A percentile compares a stretch with the other conserved stretches of the same genome.
These are phyloP conservation scores for Alternaria sp. DNA, from an alignment of 2,329 filamentous ascomycete species.

Conservation along the genomic window DNA sequence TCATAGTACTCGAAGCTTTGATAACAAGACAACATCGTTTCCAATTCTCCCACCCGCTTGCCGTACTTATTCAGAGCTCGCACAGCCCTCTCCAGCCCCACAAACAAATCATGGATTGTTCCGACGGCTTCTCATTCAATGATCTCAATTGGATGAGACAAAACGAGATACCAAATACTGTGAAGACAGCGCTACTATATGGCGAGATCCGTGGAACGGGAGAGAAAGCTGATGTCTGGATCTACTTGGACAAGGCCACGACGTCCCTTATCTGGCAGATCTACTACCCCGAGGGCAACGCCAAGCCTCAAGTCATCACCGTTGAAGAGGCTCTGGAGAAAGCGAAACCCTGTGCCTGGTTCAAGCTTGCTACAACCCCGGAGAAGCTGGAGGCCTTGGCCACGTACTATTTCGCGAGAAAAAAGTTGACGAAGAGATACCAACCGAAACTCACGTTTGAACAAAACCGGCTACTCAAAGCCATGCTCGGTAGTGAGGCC, in stretches of 20 bases:
- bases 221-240: neutral
- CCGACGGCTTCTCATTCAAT: neutral
- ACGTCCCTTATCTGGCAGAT: neutral
- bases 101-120: neutral
- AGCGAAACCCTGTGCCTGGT: neutral
- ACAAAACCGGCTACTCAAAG: neutral
- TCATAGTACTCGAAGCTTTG: neutral
- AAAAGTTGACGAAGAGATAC: neutral
- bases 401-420: conserved; percentile 4
- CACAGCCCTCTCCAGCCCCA: neutral
- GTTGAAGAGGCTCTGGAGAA: neutral
- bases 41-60: fast-evolving
- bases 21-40: neutral
- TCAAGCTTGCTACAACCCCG: neutral
- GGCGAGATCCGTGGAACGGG: neutral
- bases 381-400: conserved; percentile 1
- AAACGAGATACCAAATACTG: neutral
- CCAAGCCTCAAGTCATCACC: neutral
- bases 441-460: neutral
- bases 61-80: neutral
- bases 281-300: neutral
- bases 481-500: neutral
- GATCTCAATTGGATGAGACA: neutral
- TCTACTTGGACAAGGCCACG: neutral
- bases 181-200: neutral